Conservation (phyloP, 257 asterid genomes). For the Cruciata laevipes region DNA sequence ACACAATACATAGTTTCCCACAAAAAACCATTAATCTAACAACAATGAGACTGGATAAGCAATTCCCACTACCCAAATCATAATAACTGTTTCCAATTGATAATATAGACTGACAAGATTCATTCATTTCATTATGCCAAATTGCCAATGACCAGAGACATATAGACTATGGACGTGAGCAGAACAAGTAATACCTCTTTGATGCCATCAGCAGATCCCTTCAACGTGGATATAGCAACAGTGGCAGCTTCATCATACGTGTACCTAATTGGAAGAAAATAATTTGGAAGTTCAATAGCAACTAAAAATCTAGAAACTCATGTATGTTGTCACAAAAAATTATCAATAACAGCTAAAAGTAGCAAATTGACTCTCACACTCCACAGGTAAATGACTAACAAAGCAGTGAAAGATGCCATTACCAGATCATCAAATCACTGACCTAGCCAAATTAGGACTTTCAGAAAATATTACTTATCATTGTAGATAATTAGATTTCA, state of each 20-base stretch:
- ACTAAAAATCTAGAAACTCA: background rate
- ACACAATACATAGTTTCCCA: background rate
- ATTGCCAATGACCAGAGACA: background rate
- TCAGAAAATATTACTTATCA: background rate
- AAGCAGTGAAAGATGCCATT: too few relatives aligned
- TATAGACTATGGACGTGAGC: background rate
- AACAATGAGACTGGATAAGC: background rate
- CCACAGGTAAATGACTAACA: background rate
- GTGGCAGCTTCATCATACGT: constrained; percentile 89
- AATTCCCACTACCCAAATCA: background rate
- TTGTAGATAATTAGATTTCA: background rate
- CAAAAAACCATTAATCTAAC: background rate
- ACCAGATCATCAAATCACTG: too few relatives aligned
- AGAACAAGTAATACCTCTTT: constrained; percentile 54
- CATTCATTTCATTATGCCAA: background rate
- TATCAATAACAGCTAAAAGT: background rate
- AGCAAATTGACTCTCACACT: background rate
- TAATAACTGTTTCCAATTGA: background rate
- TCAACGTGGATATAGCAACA: constrained; percentile 74
- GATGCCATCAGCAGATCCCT: constrained; percentile 51
- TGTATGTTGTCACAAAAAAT: background rate
- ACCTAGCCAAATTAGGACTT: background rate
- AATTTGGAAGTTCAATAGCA: constrained; percentile 12
- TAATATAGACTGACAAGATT: background rate
- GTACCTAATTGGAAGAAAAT: constrained; percentile 40